Evolutionary conservation across 768 basidiomycete genomes (phyloP), one percentile per base, ranked within the genome.

Genomic region (Daedaleopsis sinensis): DNA sequence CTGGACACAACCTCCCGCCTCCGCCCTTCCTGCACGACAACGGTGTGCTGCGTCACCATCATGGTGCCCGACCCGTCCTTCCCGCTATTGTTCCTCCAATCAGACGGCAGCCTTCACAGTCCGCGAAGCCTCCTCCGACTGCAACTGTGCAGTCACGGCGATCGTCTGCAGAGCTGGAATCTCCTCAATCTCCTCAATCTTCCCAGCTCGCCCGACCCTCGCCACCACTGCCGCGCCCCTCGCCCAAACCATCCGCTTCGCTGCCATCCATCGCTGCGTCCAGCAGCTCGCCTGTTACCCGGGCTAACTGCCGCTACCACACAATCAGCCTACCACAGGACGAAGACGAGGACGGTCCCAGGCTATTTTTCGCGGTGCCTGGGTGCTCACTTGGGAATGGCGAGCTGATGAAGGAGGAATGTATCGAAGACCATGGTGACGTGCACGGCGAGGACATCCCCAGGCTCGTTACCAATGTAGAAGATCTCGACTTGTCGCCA

Each of bases 271-370:
- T 21, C 59, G 21, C 46, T 18, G 4, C 32, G 36, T 9, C 65
- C 43, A 38, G 52, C 21, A 35, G 27, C 56, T 80, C 85, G 2
- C 86, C 84, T 0, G 80, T 84, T 8, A 89, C 87, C 16, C 82
- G 89, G 6, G 89, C 89, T 4, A 80, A 89, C 55, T 90, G 89
- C 65, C 84, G 85, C 43, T 90, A 85, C 71, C 87, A 86, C 68
- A 84, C 81, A 61, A 86, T 90, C 67, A 86, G 85, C 63, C 70
- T 90, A 21, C 87, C 86, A 1, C 76, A 74, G 42, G 80, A 19
- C 12, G 37, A 62, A n/a, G 47, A 82, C 57, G 84, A 85, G 55
- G 76, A 77, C 35, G 80, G 81, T 5, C 78, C 77, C 36, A 82
- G 84, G 8, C 73, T 86, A n/a, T 80, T 67, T 64, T 90, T 90